Evolutionary conservation across 371 early-diverging fungal genomes (phyloP), one percentile per base, ranked within the genome.

Genomic region (Mucor racemosus): DNA sequence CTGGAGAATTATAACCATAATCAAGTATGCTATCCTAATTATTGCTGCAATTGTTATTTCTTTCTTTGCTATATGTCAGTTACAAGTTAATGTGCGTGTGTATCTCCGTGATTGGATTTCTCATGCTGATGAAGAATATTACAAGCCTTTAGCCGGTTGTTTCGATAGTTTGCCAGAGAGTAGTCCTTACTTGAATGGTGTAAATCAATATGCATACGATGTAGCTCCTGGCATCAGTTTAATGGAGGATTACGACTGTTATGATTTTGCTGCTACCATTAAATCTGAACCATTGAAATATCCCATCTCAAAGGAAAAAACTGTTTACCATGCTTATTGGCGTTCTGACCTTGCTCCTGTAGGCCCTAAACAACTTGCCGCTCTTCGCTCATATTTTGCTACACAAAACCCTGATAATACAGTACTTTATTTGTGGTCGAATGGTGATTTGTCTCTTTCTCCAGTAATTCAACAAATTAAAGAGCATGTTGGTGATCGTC

Each of bases 291-390:
- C 65, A 4, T 11, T 46, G 4, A 55, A 60, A 48, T 68, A 76
- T 9, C 69, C 78, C 14, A 39, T 60, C 11, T 54, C 36, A 4
- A 58, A 65, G 11, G 67, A 70, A 46, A 60, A 55, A n/a, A 79
- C 60, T 0, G 76, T 82, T 7, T 85, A 71, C 50, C 85, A 85
- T 66, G 78, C 83, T n/a, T 85, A 85, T 42, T 85, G 85, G 85
- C 67, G 85, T 48, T 71, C 83, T 10, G 80, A 85, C 63, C 48
- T 85, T 15, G 76, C 76, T 11, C 79, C 80, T 15, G 69, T 85
- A 0, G 85, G 83, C 0, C 74, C 75, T 13, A 85, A 85, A 54
- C 85, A 85, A 57, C 58, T 80, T 0, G 81, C 83, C 6, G 76
- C 81, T 11, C 41, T 84, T 13, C 76, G 79, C 11, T 84, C 84